Evolutionary conservation across 768 basidiomycete genomes (phyloP), one percentile per base, ranked within the genome.

Genomic region (Boletus subparvulus): DNA sequence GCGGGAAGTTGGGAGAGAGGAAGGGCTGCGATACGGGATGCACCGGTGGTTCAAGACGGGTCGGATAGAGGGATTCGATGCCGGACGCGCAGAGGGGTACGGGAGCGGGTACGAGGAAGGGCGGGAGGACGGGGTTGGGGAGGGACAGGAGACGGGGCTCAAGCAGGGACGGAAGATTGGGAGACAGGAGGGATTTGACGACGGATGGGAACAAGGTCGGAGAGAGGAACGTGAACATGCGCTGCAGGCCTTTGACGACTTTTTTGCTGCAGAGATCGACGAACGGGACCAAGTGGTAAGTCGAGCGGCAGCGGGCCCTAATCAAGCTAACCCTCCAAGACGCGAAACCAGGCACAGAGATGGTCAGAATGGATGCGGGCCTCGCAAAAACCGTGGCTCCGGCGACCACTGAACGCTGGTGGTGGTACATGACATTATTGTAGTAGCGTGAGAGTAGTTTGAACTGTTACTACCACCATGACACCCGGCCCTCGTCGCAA

Each of bases 211-310:
- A 55, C 59, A 73, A 62, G 79, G 79, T 60, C 70, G 75, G 58
- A 74, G 68, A 52, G 80, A 82, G 61, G 84, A 84, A 67, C 78
- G 83, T 32, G 69, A 72, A 44, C 78, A 77, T 59, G 85, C 83
- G 1, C 56, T 84, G 28, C 78, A 80, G 48, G 82, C 82, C 10
- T 84, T 87, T 70, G 83, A 87, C 66, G 74, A 74, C 39, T 82
- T 84, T 68, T 68, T 85, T 51, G 72, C 73, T 24, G 70, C 77
- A 61, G 80, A 84, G 56, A 68, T 74, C 58, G 73, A 73, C 58
- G 64, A 65, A 10, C 53, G 49, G 1, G 65, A 67, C 35, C 46
- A 53, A 10, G 57, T 51, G 57, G 70, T 71, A 28, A 69, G 70
- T 71, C 12, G 45, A 40, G n/a, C 24, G 5, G 13, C 4, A 26